These are phyloP conservation scores for Raphanus raphanistrum DNA, from an alignment of 345 rosid species.

Conservation along the genomic window DNA sequence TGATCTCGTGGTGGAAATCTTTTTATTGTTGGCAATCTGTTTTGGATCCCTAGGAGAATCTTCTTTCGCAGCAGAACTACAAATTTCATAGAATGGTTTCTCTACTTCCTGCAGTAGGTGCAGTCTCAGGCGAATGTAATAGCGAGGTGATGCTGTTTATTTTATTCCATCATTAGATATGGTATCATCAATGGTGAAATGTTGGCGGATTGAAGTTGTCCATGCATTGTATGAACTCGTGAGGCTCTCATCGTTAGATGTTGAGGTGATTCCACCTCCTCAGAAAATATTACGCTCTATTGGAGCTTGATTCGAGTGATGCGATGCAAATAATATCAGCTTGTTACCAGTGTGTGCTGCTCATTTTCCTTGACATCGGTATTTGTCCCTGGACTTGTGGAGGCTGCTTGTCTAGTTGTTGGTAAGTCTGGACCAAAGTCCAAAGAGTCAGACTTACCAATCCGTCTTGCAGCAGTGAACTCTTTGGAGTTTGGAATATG, in stretches of 20 bases:
- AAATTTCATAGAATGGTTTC: slow-evolving; percentile 30
- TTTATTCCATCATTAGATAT: slow-evolving; percentile 13
- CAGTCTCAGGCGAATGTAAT: slow-evolving; percentile 23
- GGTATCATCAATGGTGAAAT: slow-evolving; percentile 24
- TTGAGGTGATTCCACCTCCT: slow-evolving; percentile 36
- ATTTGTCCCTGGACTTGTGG: neutral
- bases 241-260: too few species aligned
- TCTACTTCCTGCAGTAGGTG: slow-evolving; percentile 13
- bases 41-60: slow-evolving; percentile 23
- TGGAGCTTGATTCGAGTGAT: slow-evolving; percentile 26
- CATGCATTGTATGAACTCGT: slow-evolving; percentile 27
- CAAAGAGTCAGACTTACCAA: slow-evolving; percentile 25
- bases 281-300: slow-evolving; percentile 26
- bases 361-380: slow-evolving; percentile 35
- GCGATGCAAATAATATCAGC: slow-evolving; percentile 13
- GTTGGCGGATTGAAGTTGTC: slow-evolving; percentile 28
- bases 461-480: slow-evolving; percentile 30
- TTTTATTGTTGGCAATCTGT: too few species aligned
- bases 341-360: slow-evolving; percentile 21
- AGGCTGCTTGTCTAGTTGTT: slow-evolving; percentile 17
- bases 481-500: slow-evolving; percentile 20
- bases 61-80: slow-evolving; percentile 20
- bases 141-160: slow-evolving; percentile 4
- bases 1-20: too few species aligned
- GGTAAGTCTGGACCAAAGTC: slow-evolving; percentile 33